phyloP scores from a whole-genome alignment of 2,329 filamentous ascomycete species.

The Claviceps sp. region DNA sequence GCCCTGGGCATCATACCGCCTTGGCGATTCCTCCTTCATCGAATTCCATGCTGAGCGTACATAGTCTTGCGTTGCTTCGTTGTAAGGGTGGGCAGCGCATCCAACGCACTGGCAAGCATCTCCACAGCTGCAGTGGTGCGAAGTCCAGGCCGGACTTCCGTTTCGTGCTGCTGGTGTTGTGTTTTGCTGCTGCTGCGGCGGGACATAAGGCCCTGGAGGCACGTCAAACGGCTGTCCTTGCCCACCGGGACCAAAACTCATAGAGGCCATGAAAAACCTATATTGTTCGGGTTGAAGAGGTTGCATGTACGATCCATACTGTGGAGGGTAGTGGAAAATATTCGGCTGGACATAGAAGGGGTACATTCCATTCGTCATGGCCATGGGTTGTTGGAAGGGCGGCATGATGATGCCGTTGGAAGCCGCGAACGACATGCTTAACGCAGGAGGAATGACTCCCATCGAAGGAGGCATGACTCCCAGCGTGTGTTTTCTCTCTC shows the following conservation, averaged over 20 bases:
- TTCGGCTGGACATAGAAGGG: conserved; percentile 29
- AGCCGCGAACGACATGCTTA: conserved; percentile 8
- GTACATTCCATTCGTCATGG: conserved; percentile 26
- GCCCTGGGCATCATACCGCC: conserved; percentile 10
- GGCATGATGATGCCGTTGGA: conserved; percentile 20
- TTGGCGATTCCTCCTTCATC: conserved; percentile 23
- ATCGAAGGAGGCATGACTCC: conserved; percentile 10
- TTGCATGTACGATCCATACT: conserved; percentile 41
- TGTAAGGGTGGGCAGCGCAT: conserved; percentile 55
- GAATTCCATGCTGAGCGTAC: conserved; percentile 34
- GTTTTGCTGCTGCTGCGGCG: not conserved
- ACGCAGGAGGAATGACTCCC: conserved; percentile 9
- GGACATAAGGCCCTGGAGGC: conserved; percentile 9
- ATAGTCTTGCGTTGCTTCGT: conserved; percentile 43
- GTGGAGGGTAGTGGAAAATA: conserved; percentile 38
- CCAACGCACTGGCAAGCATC: conserved; percentile 54
- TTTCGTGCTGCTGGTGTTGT: conserved; percentile 6
- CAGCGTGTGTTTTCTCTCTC: conserved; percentile 10
- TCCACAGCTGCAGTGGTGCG: conserved; percentile 45
- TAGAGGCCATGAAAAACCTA: conserved; percentile 31
- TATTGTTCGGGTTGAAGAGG: conserved; percentile 41
- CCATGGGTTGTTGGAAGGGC: conserved; percentile 22
- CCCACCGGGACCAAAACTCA: conserved; percentile 9
- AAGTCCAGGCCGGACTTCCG: conserved; percentile 17
- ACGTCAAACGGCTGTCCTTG: conserved; percentile 11